Percentiles rank a stretch among this genome's conserved stretches.
phyloP scores from a whole-genome alignment of 805 yeast genomes.

The Clavispora vitiphila region DNA sequence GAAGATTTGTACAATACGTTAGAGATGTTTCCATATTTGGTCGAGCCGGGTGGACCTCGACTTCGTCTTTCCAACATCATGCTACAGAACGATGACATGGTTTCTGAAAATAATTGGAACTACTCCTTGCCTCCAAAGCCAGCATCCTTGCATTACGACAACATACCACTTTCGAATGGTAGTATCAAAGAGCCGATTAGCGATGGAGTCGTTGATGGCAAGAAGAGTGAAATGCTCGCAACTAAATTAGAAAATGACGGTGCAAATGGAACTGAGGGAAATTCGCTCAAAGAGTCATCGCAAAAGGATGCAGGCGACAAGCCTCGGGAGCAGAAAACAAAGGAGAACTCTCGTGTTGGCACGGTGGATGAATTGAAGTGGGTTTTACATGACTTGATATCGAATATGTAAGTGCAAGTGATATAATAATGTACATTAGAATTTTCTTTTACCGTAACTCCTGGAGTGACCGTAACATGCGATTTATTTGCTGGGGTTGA shows the following conservation, averaged over 20 bases:
- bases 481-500: neutral
- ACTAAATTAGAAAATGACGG: conserved; percentile 1
- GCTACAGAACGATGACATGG: conserved; percentile 52
- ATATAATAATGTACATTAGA: conserved; percentile 1
- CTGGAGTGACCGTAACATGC: neutral
- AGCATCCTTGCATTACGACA: conserved; percentile 4
- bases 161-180: conserved; percentile 12
- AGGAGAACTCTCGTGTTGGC: conserved; percentile 39
- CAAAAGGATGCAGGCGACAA: conserved; percentile 4
- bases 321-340: conserved; percentile 1
- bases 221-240: conserved; percentile 1
- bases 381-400: conserved; percentile 64
- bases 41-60: conserved; percentile 63
- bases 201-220: neutral
- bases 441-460: neutral
- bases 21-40: conserved; percentile 57
- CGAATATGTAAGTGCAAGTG: conserved; percentile 23
- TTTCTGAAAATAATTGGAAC: conserved; percentile 14
- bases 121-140: conserved; percentile 28
- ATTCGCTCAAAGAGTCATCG: neutral
- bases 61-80: conserved; percentile 45
- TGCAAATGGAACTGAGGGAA: conserved; percentile 2
- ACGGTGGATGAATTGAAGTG: conserved; percentile 65
- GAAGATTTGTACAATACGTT: conserved; percentile 67
- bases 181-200: conserved; percentile 3